Evolutionary conservation across 176 grass and related monocot genomes (phyloP).

Genomic region (Eleusine coracana): DNA sequence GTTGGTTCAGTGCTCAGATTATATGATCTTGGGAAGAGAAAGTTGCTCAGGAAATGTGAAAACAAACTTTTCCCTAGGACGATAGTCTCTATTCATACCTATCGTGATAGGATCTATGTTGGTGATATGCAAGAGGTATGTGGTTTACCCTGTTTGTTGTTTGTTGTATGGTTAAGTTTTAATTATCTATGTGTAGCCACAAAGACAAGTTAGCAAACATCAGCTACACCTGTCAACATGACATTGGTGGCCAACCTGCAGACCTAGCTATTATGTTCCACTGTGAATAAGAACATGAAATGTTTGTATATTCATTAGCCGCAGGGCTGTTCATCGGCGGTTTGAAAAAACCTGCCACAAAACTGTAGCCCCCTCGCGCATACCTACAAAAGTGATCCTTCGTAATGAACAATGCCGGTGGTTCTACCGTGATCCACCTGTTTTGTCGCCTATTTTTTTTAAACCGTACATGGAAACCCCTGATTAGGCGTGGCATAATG

Average conservation of each 20-base stretch:
- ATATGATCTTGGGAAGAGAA: slow-evolving; percentile 91
- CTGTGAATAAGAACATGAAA: not conserved
- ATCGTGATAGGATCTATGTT: slow-evolving; percentile 96
- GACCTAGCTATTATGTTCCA: slow-evolving; percentile 5
- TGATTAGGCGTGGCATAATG: not conserved
- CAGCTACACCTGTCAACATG: not conserved
- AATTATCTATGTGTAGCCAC: not conserved
- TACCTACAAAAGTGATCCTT: no score
- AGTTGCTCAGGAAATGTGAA: slow-evolving; percentile 95
- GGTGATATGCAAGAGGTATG: slow-evolving; percentile 97
- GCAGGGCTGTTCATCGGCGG: no score
- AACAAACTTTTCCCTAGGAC: slow-evolving; percentile 93
- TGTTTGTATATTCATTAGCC: not conserved
- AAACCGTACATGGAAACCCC: no score
- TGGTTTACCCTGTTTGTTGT: not conserved
- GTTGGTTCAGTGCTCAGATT: slow-evolving; percentile 88
- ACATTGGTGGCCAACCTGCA: not conserved
- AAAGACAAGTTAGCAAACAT: slow-evolving; percentile 10
- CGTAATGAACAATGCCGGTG: no score
- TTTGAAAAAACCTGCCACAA: no score
- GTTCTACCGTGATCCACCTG: no score
- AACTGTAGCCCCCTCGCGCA: no score
- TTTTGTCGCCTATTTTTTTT: no score
- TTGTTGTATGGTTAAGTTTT: not conserved
- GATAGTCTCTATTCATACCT: slow-evolving; percentile 89